These are phyloP conservation scores for Hypoxylon cercidicola DNA, from an alignment of 495 filamentous ascomycete species.

Conservation along the genomic window DNA sequence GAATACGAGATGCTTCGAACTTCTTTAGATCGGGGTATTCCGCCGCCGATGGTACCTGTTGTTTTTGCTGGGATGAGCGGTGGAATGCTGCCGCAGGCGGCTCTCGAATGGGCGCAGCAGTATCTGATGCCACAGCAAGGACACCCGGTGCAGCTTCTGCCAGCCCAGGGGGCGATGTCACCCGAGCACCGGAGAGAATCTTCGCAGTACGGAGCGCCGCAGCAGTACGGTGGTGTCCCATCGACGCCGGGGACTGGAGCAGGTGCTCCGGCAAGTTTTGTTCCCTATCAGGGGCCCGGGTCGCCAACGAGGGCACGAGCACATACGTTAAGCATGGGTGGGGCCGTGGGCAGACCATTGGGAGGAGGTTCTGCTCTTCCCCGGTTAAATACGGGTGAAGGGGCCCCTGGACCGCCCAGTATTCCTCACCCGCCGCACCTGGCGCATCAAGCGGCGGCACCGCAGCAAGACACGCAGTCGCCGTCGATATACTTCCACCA, in stretches of 20 bases:
- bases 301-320: constrained; percentile 57
- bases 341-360: constrained; percentile 43
- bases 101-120: constrained; percentile 82
- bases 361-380: constrained; percentile 46
- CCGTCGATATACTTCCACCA: constrained; percentile 90
- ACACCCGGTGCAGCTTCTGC: constrained; percentile 63
- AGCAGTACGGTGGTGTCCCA: constrained; percentile 56
- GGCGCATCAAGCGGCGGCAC: constrained; percentile 44
- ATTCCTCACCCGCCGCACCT: constrained; percentile 50
- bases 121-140: constrained; percentile 65
- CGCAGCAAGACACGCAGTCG: constrained; percentile 67
- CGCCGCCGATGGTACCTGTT: constrained; percentile 85
- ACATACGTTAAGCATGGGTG: constrained; percentile 50
- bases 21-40: constrained; percentile 81
- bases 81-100: constrained; percentile 62
- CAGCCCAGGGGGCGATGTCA: constrained; percentile 59
- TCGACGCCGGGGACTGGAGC: constrained; percentile 57
- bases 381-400: constrained; percentile 44
- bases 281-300: constrained; percentile 47
- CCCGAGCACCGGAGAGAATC: constrained; percentile 59
- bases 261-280: constrained; percentile 50
- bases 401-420: constrained; percentile 31
- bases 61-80: constrained; percentile 88
- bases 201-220: constrained; percentile 49
- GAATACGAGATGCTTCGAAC: constrained; percentile 88